Percentiles rank a stretch among this genome's conserved stretches.
Evolutionary conservation across 139 green algal genomes (phyloP).

Genomic region (Chlorella vulgaris): DNA sequence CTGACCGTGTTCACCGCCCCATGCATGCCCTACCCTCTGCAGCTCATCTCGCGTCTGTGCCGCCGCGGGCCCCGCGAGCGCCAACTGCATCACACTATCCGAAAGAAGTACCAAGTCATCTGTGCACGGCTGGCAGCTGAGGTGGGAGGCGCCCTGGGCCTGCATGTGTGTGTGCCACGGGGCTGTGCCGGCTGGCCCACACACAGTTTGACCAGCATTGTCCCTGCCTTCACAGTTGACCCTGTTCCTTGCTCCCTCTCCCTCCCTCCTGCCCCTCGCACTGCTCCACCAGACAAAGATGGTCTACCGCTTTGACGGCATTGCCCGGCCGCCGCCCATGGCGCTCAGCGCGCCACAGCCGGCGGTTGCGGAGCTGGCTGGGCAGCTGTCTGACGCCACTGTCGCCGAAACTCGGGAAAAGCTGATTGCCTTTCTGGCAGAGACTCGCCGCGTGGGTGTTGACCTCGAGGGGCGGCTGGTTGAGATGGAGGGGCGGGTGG

Average conservation of each 20-base stretch:
- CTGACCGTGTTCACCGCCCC: too few relatives aligned
- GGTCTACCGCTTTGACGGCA: neutral
- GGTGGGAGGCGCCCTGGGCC: neutral
- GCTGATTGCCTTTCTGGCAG: constrained; percentile 30
- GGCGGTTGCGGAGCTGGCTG: constrained; percentile 16
- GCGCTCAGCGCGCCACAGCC: neutral
- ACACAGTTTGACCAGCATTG: too few relatives aligned
- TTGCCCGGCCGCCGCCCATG: constrained; percentile 13
- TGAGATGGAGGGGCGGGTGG: constrained; percentile 1
- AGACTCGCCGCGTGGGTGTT: constrained; percentile 19
- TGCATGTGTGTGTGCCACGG: neutral
- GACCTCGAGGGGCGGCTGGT: neutral
- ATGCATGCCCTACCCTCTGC: too few relatives aligned
- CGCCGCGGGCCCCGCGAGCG: constrained; percentile 58
- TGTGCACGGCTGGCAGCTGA: constrained; percentile 15
- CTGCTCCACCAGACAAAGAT: neutral
- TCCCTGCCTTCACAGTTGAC: too few relatives aligned
- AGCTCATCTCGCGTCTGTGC: constrained; percentile 49
- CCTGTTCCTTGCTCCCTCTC: too few relatives aligned
- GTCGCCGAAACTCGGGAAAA: constrained; percentile 30
- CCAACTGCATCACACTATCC: constrained; percentile 50
- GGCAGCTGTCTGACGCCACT: neutral
- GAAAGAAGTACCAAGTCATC: constrained; percentile 40
- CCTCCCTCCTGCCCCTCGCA: neutral
- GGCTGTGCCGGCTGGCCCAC: too few relatives aligned